Evolutionary conservation across 108 stramenopile species (phyloP).

Genomic region (Cylindrotheca fusiformis): DNA sequence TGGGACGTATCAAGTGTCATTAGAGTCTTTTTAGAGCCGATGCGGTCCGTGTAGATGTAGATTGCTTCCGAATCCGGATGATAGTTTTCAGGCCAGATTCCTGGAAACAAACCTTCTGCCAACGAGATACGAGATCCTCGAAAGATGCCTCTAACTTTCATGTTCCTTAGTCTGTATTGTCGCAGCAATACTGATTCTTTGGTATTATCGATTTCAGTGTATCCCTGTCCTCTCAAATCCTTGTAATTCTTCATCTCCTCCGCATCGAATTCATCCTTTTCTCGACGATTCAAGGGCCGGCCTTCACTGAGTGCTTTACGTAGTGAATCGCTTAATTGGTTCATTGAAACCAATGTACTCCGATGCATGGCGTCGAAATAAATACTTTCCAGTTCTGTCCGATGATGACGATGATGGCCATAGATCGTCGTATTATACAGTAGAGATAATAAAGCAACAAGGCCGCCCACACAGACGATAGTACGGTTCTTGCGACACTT

Average conservation of each 20-base stretch:
- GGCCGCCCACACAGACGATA: no score
- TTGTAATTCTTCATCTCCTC: constrained; percentile 17
- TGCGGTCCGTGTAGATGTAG: constrained; percentile 63
- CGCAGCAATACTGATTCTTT: constrained; percentile 24
- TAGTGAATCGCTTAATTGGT: no score
- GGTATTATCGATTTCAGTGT: constrained; percentile 28
- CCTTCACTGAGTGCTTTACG: no score
- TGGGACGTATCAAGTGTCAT: constrained; percentile 91
- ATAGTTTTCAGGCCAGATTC: constrained; percentile 59
- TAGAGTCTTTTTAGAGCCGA: constrained; percentile 78
- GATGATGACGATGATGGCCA: no score
- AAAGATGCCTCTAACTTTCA: constrained; percentile 30
- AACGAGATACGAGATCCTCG: constrained; percentile 25
- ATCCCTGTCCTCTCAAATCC: constrained; percentile 16
- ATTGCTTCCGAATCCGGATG: constrained; percentile 35
- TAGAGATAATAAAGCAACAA: no score
- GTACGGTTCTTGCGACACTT: no score
- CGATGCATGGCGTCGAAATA: no score
- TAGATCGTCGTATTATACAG: no score
- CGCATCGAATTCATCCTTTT: constrained; percentile 16
- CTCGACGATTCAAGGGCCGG: constrained; percentile 7
- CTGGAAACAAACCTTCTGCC: constrained; percentile 59
- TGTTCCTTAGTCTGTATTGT: constrained; percentile 33
- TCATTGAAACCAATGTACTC: no score
- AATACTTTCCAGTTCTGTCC: no score